phyloP scores from a whole-genome alignment of 2,329 filamentous ascomycete genomes.

The Ascosphaera acerosa region DNA sequence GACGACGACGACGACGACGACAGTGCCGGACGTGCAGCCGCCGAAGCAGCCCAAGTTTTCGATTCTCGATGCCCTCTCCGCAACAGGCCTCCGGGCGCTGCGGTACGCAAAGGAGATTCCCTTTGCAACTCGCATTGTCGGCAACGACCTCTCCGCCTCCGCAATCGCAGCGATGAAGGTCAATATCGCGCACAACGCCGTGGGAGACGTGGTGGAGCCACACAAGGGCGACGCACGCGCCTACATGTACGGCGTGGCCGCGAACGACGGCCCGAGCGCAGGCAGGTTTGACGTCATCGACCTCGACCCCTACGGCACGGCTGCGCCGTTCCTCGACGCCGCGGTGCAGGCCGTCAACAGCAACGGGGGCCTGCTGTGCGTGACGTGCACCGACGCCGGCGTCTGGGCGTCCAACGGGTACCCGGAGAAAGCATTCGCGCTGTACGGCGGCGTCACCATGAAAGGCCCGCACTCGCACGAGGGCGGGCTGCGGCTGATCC shows the following conservation, averaged over 20 bases:
- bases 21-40: constrained; percentile 9
- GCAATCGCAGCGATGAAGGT: constrained; percentile 59
- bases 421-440: constrained; percentile 71
- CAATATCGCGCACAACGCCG: constrained; percentile 63
- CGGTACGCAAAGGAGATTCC: constrained; percentile 84
- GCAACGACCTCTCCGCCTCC: constrained; percentile 63
- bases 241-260: constrained; percentile 57
- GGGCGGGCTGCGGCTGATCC: constrained; percentile 60
- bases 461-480: constrained; percentile 77
- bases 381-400: constrained; percentile 89
- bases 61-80: constrained; percentile 88
- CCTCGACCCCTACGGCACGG: constrained; percentile 85
- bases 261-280: constrained; percentile 10
- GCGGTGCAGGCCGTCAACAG: constrained; percentile 68
- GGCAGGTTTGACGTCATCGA: constrained; percentile 80
- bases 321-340: constrained; percentile 74
- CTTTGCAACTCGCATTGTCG: constrained; percentile 54
- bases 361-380: constrained; percentile 73
- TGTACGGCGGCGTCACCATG: constrained; percentile 77
- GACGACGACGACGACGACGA: constrained; percentile 2
- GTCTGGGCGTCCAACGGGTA: constrained; percentile 91
- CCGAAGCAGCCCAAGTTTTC: constrained; percentile 31
- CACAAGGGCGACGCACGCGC: constrained; percentile 62
- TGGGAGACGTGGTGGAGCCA: constrained; percentile 43
- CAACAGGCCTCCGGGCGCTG: constrained; percentile 71